Conservation (phyloP, 2,329 filamentous ascomycete species). For the Colletotrichum lupini region DNA sequence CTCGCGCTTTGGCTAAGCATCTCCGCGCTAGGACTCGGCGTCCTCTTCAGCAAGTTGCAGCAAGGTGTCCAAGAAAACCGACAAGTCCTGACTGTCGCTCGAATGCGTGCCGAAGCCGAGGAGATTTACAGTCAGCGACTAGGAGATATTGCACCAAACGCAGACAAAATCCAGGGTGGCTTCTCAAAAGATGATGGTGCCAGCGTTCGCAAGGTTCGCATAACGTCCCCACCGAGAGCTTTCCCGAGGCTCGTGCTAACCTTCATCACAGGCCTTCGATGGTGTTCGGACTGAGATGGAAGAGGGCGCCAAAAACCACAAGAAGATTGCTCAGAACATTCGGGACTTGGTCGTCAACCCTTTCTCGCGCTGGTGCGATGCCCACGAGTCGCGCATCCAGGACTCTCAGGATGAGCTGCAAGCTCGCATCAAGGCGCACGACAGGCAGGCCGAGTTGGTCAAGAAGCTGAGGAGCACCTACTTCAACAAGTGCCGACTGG, state of each 20-base stretch:
- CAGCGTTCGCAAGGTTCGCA: conserved; percentile 80
- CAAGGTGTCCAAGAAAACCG: conserved; percentile 96
- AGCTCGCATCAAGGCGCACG: conserved; percentile 88
- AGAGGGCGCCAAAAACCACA: conserved; percentile 88
- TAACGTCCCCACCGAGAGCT: conserved; percentile 3
- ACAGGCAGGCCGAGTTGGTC: conserved; percentile 88
- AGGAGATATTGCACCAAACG: conserved; percentile 81
- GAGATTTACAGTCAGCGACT: conserved; percentile 87
- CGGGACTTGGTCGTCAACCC: conserved; percentile 94
- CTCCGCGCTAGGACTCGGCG: conserved; percentile 75
- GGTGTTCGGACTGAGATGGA: conserved; percentile 93
- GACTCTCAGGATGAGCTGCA: conserved; percentile 96
- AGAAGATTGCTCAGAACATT: conserved; percentile 96
- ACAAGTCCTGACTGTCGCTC: conserved; percentile 90
- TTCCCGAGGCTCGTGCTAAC: conserved; percentile 36
- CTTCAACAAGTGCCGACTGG: conserved; percentile 97
- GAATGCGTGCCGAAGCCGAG: conserved; percentile 95
- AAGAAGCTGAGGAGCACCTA: conserved; percentile 96
- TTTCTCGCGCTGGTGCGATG: conserved; percentile 95
- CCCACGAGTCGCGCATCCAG: conserved; percentile 90
- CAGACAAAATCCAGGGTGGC: conserved; percentile 84
- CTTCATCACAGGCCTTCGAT: conserved; percentile 80
- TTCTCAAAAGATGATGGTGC: conserved; percentile 95
- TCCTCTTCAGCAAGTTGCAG: conserved; percentile 95
- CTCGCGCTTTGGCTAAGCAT: conserved; percentile 2